Conservation (phyloP, 768 basidiomycete genomes). For the Psilocybe cyanescens region DNA sequence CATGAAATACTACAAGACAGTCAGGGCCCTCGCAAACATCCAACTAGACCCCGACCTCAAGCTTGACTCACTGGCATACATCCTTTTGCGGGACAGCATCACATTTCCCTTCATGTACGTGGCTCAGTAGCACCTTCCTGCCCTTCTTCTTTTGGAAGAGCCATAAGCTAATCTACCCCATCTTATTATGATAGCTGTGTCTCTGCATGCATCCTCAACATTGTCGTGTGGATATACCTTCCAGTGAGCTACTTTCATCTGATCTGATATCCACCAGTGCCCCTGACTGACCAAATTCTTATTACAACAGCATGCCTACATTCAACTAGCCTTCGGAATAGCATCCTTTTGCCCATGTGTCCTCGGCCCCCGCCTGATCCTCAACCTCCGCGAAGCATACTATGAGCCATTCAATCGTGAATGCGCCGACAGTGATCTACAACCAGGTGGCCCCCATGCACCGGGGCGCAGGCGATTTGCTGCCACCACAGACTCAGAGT, state of each 20-base stretch:
- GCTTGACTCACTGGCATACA: slow-evolving; percentile 10
- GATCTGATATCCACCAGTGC: neutral
- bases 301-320: neutral
- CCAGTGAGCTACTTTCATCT: neutral
- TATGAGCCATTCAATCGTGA: slow-evolving; percentile 15
- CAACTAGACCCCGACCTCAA: neutral
- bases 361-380: slow-evolving; percentile 13
- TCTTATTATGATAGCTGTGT: neutral
- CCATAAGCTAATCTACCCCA: neutral
- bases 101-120: slow-evolving; percentile 20
- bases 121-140: too few relatives aligned
- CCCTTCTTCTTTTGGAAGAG: neutral
- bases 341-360: slow-evolving; percentile 13
- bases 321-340: slow-evolving; percentile 2
- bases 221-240: slow-evolving; percentile 4
- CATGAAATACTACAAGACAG: slow-evolving; percentile 9
- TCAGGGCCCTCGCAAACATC: neutral
- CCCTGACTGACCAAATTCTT: neutral
- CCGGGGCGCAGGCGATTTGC: too few relatives aligned
- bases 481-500: too few relatives aligned
- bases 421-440: neutral
- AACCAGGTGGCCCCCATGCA: neutral
- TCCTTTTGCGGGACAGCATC: slow-evolving; percentile 20
- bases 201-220: slow-evolving; percentile 4
- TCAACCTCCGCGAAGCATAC: slow-evolving; percentile 17